Percentiles rank a stretch among this genome's conserved stretches.
Conservation (phyloP, 73 alveolate species). For the Paramecium biaurelia region DNA sequence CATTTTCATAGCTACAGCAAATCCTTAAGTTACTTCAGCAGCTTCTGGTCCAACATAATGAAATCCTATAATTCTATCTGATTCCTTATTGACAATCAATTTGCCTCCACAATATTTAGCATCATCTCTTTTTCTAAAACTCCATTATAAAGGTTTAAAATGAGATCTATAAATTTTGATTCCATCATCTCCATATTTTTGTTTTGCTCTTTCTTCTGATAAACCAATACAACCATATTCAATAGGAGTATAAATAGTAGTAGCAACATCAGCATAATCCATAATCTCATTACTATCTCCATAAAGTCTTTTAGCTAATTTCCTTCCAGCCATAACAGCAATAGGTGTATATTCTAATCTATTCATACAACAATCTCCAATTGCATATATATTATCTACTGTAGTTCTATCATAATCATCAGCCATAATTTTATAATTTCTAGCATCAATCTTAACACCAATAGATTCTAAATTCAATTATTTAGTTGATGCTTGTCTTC, state of each 20-base stretch:
- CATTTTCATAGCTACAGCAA: conserved; percentile 95
- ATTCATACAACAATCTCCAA: conserved; percentile 92
- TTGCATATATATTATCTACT: conserved; percentile 86
- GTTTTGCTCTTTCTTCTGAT: conserved; percentile 89
- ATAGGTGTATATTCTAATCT: conserved; percentile 98
- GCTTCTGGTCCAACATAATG: conserved; percentile 98
- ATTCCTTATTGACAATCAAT: conserved; percentile 74
- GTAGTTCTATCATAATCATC: conserved; percentile 81
- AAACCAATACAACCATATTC: conserved; percentile 96
- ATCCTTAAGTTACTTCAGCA: conserved; percentile 98
- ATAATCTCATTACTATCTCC: conserved; percentile 72
- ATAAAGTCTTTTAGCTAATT: conserved; percentile 88
- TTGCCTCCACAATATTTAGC: conserved; percentile 82
- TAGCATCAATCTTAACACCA: conserved; percentile 77
- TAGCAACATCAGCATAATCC: conserved; percentile 97
- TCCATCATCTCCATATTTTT: conserved; percentile 82
- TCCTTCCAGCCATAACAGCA: conserved; percentile 94
- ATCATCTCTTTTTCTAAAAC: conserved; percentile 78
- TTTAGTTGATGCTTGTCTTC: conserved; percentile 89
- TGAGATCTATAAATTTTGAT: conserved; percentile 88
- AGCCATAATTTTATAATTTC: conserved; percentile 79
- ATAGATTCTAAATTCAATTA: conserved; percentile 78
- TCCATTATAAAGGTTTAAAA: conserved; percentile 97
- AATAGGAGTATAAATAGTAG: conserved; percentile 98
- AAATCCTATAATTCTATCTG: conserved; percentile 95